Evolutionary conservation across 73 alveolate species (phyloP).

Genomic region (Paramecium octaurelia): DNA sequence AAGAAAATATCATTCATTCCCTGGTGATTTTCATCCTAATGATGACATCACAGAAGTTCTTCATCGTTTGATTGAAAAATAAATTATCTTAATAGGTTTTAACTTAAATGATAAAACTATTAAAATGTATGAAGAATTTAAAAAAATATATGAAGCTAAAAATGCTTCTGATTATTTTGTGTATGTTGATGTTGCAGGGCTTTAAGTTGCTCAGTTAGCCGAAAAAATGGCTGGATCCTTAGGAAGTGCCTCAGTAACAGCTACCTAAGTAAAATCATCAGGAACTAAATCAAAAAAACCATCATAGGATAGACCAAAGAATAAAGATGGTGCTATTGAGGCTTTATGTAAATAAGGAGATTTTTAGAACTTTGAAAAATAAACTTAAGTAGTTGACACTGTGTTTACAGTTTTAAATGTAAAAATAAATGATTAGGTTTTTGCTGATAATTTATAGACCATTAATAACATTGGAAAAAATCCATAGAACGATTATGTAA

Average conservation of each 20-base stretch:
- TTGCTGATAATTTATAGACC: neutral
- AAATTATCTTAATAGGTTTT: neutral
- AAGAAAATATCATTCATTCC: slow-evolving; percentile 50
- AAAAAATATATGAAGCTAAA: neutral
- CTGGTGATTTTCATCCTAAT: slow-evolving; percentile 59
- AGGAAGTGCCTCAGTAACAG: neutral
- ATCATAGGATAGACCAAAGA: neutral
- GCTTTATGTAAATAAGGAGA: slow-evolving; percentile 11
- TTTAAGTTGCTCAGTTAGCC: neutral
- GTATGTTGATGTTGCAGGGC: neutral
- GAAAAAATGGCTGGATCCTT: neutral
- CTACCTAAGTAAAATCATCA: neutral
- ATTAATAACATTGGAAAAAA: neutral
- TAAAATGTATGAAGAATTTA: neutral
- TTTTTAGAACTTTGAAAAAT: neutral
- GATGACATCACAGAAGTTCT: slow-evolving; percentile 42
- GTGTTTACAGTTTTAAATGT: slow-evolving; percentile 14
- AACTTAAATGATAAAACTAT: neutral
- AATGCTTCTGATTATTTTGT: neutral
- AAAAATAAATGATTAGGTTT: neutral
- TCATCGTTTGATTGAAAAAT: neutral
- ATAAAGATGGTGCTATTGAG: slow-evolving; percentile 42
- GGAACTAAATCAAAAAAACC: neutral
- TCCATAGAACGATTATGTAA: neutral
- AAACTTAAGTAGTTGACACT: neutral